Conservation (phyloP, 2,329 filamentous ascomycete genomes). For the Penicillium sp. region DNA sequence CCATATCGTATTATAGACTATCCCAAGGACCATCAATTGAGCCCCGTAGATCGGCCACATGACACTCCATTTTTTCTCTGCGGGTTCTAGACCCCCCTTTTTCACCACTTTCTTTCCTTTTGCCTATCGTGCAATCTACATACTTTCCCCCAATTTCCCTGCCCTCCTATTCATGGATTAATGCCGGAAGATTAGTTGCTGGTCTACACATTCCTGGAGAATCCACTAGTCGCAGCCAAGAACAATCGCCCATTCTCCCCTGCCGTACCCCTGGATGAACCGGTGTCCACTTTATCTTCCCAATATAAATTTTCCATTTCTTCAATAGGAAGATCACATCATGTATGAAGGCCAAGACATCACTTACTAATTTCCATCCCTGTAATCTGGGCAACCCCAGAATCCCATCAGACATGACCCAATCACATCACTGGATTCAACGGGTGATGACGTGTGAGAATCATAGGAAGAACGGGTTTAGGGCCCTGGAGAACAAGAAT, state of each 20-base stretch:
- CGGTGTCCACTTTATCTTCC: slow-evolving; percentile 3
- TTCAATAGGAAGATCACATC: background rate
- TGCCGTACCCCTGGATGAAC: slow-evolving; percentile 6
- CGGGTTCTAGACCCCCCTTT: slow-evolving; percentile 24
- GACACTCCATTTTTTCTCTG: slow-evolving; percentile 19
- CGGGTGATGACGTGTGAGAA: slow-evolving; percentile 17
- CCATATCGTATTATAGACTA: no score
- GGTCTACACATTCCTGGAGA: slow-evolving; percentile 7
- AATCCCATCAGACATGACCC: background rate
- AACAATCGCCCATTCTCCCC: slow-evolving; percentile 14
- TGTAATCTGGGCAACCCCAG: background rate
- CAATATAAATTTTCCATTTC: background rate
- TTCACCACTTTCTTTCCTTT: background rate
- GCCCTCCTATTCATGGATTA: slow-evolving; percentile 25
- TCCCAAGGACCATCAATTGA: background rate
- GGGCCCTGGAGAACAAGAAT: slow-evolving; percentile 5
- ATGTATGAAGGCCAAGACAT: background rate
- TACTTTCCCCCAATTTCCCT: background rate
- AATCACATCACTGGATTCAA: slow-evolving; percentile 3
- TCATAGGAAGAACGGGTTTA: background rate
- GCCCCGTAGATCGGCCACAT: slow-evolving; percentile 28
- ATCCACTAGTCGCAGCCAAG: slow-evolving; percentile 22
- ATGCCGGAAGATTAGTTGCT: slow-evolving; percentile 16
- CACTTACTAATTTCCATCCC: background rate
- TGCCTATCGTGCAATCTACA: background rate